Base-by-base conservation (phyloP, 2,329 filamentous ascomycete species). In the Fonsecaea monophora region DNA sequence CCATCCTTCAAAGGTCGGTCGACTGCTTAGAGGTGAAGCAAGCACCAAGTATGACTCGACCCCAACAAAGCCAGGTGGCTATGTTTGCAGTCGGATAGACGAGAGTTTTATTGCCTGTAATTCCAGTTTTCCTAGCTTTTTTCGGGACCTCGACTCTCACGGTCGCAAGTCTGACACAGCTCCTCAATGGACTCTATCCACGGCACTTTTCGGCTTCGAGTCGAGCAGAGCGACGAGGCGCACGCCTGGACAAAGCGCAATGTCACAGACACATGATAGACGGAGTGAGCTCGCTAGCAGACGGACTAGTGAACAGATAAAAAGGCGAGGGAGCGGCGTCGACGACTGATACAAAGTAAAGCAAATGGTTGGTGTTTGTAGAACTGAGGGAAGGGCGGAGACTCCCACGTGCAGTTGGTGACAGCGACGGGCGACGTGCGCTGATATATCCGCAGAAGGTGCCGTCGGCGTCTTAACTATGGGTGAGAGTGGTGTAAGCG, bases 81-180 rank as follows among this genome's bases (percentile, higher is more conserved):
- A 32, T 57, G 18, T 73, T 13, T 78, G 78, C 25, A 15, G 30
- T 40, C 18, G 45, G 45, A 18, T 21, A 13, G 18, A 32, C 32
- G 48, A 32, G 30, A 21, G 30, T 32, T 53, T 38, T 48, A 54
- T 61, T 4, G 40, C 59, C 38, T 25, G 58, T 15, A 6, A 18
- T 50, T 6, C 50, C 18, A 35, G 13, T 35, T 55, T 37, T 35
- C 53, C 34, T 21, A 55, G 34, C 34, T 55, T n/a, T 37, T 55
- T 6, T 25, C 25, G 25, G 53, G 25, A 37, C 53, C 53, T 55
- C 8, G 53, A 34, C 30, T 35, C 34, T 35, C 4, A 12, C 12
- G 30, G 53, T 55, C 34, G 30, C 25, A 34, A 55, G 18, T 35
- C 13, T 8, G 34, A 18, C 42, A 35, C 12, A 15, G 10, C 42